Evolutionary conservation across 768 basidiomycete species (phyloP).

Genomic region (Collybia sp.): DNA sequence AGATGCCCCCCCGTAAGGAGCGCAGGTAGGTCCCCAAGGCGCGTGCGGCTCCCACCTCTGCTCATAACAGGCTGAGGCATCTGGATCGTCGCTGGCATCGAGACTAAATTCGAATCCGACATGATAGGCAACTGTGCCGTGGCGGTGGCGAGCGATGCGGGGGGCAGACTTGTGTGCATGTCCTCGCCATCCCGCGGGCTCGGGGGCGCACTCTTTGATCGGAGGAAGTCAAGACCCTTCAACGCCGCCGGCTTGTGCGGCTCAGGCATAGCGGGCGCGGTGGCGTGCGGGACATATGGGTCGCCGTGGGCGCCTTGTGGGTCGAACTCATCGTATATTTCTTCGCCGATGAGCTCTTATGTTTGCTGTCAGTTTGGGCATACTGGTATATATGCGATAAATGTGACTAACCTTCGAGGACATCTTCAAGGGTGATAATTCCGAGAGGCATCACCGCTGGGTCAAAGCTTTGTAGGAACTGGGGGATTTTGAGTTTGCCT

Average conservation of each 20-base stretch:
- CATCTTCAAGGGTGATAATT: conserved; percentile 91
- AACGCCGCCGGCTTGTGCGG: conserved; percentile 32
- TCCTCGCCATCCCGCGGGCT: conserved; percentile 33
- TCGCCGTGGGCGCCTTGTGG: conserved; percentile 64
- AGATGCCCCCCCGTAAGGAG: too few species aligned
- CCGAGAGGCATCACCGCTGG: conserved; percentile 82
- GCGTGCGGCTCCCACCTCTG: not conserved
- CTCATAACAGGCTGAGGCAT: not conserved
- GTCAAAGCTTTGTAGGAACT: conserved; percentile 82
- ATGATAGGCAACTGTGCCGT: too few species aligned
- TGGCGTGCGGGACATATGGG: conserved; percentile 25
- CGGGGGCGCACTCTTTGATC: conserved; percentile 56
- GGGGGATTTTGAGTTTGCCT: conserved; percentile 1
- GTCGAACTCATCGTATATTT: conserved; percentile 91
- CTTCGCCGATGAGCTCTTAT: conserved; percentile 85
- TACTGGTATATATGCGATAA: not conserved
- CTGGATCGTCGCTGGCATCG: not conserved
- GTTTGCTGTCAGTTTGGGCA: not conserved
- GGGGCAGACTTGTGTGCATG: not conserved
- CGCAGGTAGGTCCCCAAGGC: too few species aligned
- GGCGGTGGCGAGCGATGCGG: not conserved
- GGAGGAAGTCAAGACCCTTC: conserved; percentile 45
- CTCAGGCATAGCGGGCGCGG: conserved; percentile 3
- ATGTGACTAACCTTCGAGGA: conserved; percentile 65
- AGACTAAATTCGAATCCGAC: too few species aligned